Percentiles rank a stretch among this genome's conserved stretches.
Evolutionary conservation across 805 yeast species (phyloP).

Genomic region (Saccharomycopsis javanensis): DNA sequence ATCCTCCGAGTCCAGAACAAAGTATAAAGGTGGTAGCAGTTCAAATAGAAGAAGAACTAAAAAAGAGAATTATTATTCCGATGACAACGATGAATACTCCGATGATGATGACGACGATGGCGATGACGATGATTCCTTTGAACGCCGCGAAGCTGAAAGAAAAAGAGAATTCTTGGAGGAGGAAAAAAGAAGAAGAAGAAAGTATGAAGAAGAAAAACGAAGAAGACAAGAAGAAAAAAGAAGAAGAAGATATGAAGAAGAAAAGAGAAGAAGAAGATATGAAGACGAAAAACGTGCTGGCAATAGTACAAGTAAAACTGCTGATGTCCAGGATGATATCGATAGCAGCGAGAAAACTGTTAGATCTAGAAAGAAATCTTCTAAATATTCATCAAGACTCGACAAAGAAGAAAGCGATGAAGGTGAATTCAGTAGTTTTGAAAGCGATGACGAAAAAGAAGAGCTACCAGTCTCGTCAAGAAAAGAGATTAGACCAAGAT

Average conservation of each 20-base stretch:
- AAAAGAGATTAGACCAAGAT: not conserved
- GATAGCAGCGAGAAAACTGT: conserved; percentile 12
- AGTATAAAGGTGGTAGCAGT: not conserved
- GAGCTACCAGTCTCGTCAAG: not conserved
- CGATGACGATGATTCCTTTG: not conserved
- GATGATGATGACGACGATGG: not conserved
- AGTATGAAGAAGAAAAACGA: conserved; percentile 5
- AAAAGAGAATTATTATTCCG: not conserved
- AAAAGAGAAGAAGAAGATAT: conserved; percentile 7
- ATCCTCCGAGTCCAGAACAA: not conserved
- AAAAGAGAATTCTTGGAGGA: conserved; percentile 3
- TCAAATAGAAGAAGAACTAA: not conserved
- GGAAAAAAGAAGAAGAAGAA: conserved; percentile 4
- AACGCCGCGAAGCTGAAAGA: conserved; percentile 9
- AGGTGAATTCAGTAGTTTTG: conserved; percentile 1
- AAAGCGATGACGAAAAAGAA: conserved; percentile 6
- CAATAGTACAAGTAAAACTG: not conserved
- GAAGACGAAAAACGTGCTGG: conserved; percentile 3
- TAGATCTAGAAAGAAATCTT: conserved; percentile 1
- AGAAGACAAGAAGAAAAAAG: conserved; percentile 8
- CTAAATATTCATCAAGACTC: conserved; percentile 1
- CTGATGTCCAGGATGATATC: conserved; percentile 11
- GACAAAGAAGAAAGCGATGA: conserved; percentile 3
- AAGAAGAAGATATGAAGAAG: conserved; percentile 5
- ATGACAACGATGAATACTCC: not conserved